Base-by-base conservation (phyloP, 2,329 filamentous ascomycete species). In the Cadophora sp. region DNA sequence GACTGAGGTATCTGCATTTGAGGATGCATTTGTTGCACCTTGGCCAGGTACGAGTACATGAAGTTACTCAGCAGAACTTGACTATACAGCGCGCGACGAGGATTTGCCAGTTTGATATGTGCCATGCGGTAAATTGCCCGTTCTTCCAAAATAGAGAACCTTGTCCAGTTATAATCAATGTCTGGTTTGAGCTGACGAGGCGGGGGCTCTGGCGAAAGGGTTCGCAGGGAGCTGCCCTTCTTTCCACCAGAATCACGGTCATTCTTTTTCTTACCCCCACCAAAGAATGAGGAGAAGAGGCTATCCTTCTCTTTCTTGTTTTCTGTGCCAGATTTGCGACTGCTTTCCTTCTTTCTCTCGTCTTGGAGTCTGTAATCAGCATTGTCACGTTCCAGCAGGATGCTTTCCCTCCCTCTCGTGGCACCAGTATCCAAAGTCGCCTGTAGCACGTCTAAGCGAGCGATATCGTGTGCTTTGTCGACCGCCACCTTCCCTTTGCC, bases 1-100 rank as follows among this genome's bases (percentile, higher is more conserved):
- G 92, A 94, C 43, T 92, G 87, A n/a, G 93, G 93, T 53, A 97
- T 90, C 76, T 97, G 92, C 81, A 97, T 92, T 77, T 97, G 93
- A 53, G 96, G 96, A 79, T 99, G 96, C 93, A 97, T 97, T 76
- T 97, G 94, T 81, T 99, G 96, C 56, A 99, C 96, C 80, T 98
- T 99, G 70, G 96, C 96, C 72, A 99, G 87, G 79, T 99, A 99
- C 67, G 94, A 96, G 82, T 99, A 99, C 96, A 99, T 99, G 81
- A 99, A 99, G 79, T 99, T 99, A 81, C 94, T 97, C 73, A 99
- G 87, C 68, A 99, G 84, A 26, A 99, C 96, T 80, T 99, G 96
- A 69, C 95, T 97, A 77, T 97, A 91, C 62, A 99, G 82, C 50
- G 95, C 92, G 66, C 96, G 91, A 55, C 95, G 90, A 46, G 96